Evolutionary conservation across 2,329 filamentous ascomycete genomes (phyloP).

Genomic region (Sporothrix humicola): DNA sequence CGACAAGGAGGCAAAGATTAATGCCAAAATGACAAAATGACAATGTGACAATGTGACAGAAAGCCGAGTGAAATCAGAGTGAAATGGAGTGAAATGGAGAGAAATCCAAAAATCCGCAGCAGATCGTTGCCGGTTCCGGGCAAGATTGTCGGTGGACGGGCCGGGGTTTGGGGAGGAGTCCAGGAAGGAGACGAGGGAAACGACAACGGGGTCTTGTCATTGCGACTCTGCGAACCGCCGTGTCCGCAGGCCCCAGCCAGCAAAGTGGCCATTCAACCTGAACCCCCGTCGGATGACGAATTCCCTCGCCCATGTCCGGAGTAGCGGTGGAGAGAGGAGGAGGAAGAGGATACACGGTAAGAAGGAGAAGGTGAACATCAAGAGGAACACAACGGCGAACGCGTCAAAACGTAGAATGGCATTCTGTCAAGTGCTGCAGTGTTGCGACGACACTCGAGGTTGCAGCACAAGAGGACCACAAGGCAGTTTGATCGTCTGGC

Average conservation of each 20-base stretch:
- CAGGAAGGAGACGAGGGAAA: too few relatives aligned
- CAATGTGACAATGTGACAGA: constrained; percentile 15
- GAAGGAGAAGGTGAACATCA: too few relatives aligned
- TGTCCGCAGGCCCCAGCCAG: neutral
- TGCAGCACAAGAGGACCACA: neutral
- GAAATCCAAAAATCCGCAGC: constrained; percentile 15
- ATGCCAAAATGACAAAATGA: neutral
- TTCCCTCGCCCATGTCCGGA: neutral
- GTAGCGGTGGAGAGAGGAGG: neutral
- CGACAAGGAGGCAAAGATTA: neutral
- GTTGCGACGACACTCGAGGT: neutral
- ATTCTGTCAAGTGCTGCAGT: neutral
- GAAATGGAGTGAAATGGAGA: neutral
- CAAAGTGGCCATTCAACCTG: neutral
- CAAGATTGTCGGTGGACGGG: constrained; percentile 11
- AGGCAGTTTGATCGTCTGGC: constrained; percentile 24
- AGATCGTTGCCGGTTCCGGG: constrained; percentile 25
- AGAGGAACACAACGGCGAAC: neutral
- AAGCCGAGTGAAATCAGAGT: too few relatives aligned
- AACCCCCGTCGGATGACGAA: constrained; percentile 16
- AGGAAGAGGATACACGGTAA: too few relatives aligned
- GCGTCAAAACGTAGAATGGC: neutral
- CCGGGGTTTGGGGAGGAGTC: neutral
- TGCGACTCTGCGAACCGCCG: neutral
- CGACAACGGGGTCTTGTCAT: neutral